Percentiles rank a stretch among this genome's conserved stretches.
phyloP scores from a whole-genome alignment of 192 early-diverging fungal species.

The Linnemannia schmuckeri region DNA sequence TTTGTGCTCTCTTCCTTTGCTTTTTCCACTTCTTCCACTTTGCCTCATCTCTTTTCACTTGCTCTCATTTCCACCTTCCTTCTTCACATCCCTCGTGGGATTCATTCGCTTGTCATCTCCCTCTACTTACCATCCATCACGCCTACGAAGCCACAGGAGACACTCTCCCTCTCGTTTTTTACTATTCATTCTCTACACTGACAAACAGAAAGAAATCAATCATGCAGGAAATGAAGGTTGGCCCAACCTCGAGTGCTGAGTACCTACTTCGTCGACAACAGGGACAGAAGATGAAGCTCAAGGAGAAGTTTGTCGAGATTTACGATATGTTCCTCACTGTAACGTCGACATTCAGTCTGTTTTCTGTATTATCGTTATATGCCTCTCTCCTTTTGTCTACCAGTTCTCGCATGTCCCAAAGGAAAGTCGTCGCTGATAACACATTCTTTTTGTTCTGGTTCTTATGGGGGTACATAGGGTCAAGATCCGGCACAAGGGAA shows the following conservation, averaged over 20 bases:
- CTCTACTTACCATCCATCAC: not conserved
- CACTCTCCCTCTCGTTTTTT: too few relatives aligned
- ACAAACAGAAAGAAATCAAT: not conserved
- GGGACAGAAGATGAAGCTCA: slow-evolving; percentile 59
- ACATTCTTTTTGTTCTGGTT: not conserved
- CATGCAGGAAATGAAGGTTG: slow-evolving; percentile 56
- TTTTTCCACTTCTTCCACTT: not conserved
- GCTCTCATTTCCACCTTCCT: not conserved
- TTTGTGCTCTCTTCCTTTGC: not conserved
- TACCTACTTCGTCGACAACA: slow-evolving; percentile 44
- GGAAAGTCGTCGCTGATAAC: not conserved
- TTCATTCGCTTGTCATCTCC: slow-evolving; percentile 3
- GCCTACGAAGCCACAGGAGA: not conserved
- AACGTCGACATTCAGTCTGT: slow-evolving; percentile 13
- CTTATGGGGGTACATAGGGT: slow-evolving; percentile 32
- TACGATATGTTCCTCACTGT: slow-evolving; percentile 64
- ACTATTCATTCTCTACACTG: not conserved
- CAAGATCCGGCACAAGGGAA: slow-evolving; percentile 59
- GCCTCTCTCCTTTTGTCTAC: not conserved
- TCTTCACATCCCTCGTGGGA: not conserved
- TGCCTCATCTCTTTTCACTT: not conserved
- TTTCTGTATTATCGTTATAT: not conserved
- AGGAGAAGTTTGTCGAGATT: slow-evolving; percentile 69
- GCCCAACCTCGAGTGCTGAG: slow-evolving; percentile 23
- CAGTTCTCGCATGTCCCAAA: not conserved